Conservation (phyloP, 2,329 filamentous ascomycete species). For the Didymella lethalis region DNA sequence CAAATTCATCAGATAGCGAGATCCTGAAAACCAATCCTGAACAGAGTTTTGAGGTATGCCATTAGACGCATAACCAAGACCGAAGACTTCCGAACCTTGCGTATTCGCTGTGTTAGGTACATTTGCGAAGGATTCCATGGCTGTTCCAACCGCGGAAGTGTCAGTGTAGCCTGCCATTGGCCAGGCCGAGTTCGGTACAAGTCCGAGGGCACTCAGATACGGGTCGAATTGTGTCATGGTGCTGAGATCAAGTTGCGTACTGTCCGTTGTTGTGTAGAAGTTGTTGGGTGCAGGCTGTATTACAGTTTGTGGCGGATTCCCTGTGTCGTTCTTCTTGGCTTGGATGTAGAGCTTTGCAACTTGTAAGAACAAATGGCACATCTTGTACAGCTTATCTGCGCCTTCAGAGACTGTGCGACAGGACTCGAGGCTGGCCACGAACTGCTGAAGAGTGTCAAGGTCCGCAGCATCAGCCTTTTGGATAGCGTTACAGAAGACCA, state of each 20-base stretch:
- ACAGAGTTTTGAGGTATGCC: conserved; percentile 54
- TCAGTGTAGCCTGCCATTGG: conserved; percentile 28
- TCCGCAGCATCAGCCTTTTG: conserved; percentile 63
- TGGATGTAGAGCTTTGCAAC: conserved; percentile 70
- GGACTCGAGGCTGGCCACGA: conserved; percentile 64
- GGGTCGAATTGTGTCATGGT: conserved; percentile 63
- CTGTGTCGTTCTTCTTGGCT: conserved; percentile 60
- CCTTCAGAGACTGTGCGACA: conserved; percentile 64
- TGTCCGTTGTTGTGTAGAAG: conserved; percentile 26
- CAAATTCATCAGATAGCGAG: conserved; percentile 69
- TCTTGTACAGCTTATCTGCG: conserved; percentile 66
- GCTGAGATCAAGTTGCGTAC: conserved; percentile 31
- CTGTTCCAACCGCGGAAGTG: conserved; percentile 8
- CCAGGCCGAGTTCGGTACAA: conserved; percentile 58
- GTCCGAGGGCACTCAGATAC: conserved; percentile 69
- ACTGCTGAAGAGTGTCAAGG: conserved; percentile 63
- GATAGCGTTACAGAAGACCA: conserved; percentile 58
- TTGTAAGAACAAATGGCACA: conserved; percentile 68
- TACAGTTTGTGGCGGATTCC: conserved; percentile 7
- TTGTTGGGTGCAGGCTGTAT: conserved; percentile 11
- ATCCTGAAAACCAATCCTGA: conserved; percentile 72
- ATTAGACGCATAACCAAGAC: conserved; percentile 7
- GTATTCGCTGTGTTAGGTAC: background rate
- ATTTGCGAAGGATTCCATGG: conserved; percentile 20
- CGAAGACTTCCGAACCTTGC: conserved; percentile 21